phyloP scores from a whole-genome alignment of 176 grass and related monocot species.

The Chrysopogon serrulatus region DNA sequence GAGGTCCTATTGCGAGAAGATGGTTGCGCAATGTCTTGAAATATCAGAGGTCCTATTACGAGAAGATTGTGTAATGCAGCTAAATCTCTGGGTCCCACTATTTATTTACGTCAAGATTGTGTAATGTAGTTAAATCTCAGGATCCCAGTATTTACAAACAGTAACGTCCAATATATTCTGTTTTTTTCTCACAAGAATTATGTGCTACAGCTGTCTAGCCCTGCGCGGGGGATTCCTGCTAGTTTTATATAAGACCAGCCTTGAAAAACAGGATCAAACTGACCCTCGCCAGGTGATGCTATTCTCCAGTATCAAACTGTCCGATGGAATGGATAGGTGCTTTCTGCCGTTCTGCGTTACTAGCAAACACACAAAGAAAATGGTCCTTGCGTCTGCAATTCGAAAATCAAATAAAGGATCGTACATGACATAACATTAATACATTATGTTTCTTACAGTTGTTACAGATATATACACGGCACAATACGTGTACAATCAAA shows the following conservation, averaged over 20 bases:
- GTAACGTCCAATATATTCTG: too few relatives aligned
- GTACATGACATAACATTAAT: conserved; percentile 7
- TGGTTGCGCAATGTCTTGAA: too few relatives aligned
- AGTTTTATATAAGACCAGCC: background rate
- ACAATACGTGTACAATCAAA: background rate
- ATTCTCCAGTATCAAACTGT: background rate
- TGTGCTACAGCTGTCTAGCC: too few relatives aligned
- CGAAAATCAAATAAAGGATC: background rate
- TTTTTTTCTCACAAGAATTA: too few relatives aligned
- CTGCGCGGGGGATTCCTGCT: too few relatives aligned
- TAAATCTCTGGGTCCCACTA: too few relatives aligned
- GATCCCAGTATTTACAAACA: too few relatives aligned
- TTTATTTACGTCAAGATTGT: too few relatives aligned
- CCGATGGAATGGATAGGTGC: background rate
- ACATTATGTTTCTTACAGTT: background rate
- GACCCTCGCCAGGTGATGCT: background rate
- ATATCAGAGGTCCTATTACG: too few relatives aligned
- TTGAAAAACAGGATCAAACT: background rate
- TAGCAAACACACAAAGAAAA: background rate
- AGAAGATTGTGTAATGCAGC: too few relatives aligned
- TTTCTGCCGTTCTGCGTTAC: background rate
- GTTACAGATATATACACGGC: background rate
- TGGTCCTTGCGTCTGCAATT: background rate
- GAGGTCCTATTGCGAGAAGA: too few relatives aligned
- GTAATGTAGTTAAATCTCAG: too few relatives aligned